Percentiles rank a stretch among this genome's conserved stretches.
Evolutionary conservation across 2,329 filamentous ascomycete species (phyloP).

Genomic region (Aureobasidium sp.): DNA sequence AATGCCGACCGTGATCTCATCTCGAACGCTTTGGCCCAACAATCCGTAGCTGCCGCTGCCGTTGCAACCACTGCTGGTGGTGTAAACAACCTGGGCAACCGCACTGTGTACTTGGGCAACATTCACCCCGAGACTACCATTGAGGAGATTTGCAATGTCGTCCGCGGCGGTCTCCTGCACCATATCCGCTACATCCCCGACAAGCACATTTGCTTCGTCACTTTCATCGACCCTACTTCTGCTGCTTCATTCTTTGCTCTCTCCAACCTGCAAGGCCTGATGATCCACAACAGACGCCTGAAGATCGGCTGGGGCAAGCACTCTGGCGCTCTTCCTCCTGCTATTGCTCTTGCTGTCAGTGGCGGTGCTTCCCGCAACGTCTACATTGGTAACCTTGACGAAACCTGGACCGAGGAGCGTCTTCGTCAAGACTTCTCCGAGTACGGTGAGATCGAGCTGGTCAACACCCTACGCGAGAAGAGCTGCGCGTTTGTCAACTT

Average conservation of each 20-base stretch:
- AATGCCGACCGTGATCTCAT: slow-evolving; percentile 94
- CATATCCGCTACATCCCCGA: slow-evolving; percentile 99
- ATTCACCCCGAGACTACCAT: slow-evolving; percentile 98
- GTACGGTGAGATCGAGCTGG: slow-evolving; percentile 94
- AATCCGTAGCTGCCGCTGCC: slow-evolving; percentile 92
- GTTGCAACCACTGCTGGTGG: slow-evolving; percentile 95
- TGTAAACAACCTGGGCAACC: slow-evolving; percentile 94
- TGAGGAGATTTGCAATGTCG: slow-evolving; percentile 99
- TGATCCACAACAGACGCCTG: slow-evolving; percentile 96
- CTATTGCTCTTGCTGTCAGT: slow-evolving; percentile 90
- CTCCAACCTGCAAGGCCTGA: slow-evolving; percentile 93
- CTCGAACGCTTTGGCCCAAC: slow-evolving; percentile 90
- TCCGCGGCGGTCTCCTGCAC: slow-evolving; percentile 87
- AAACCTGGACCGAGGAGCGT: slow-evolving; percentile 94
- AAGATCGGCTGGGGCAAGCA: slow-evolving; percentile 99
- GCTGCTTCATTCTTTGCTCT: slow-evolving; percentile 96
- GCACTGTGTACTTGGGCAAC: slow-evolving; percentile 96
- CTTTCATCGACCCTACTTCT: slow-evolving; percentile 96
- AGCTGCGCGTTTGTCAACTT: slow-evolving; percentile 99
- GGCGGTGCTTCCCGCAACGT: slow-evolving; percentile 97
- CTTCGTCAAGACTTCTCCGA: slow-evolving; percentile 94
- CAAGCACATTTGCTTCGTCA: slow-evolving; percentile 99
- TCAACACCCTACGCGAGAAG: slow-evolving; percentile 95
- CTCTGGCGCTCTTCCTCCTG: slow-evolving; percentile 88
- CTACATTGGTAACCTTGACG: slow-evolving; percentile 94